phyloP scores from a whole-genome alignment of 495 filamentous ascomycete genomes.

The Hyaloscypha finlandica region DNA sequence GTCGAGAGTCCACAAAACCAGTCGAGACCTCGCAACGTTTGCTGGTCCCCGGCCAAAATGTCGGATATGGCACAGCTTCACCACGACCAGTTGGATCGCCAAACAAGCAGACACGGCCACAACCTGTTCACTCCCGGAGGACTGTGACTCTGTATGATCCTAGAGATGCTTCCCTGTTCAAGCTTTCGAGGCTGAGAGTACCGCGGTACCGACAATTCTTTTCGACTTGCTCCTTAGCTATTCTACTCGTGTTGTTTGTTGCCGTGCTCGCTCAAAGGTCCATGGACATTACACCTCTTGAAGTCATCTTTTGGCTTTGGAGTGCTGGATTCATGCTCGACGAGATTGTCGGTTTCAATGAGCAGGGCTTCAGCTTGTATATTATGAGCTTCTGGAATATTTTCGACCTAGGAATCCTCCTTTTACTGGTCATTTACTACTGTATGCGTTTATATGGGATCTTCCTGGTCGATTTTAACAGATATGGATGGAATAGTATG shows the following conservation, averaged over 20 bases:
- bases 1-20: conserved; percentile 18
- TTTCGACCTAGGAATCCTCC: conserved; percentile 84
- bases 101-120: conserved; percentile 42
- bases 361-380: conserved; percentile 91
- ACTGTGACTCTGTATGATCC: conserved; percentile 89
- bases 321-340: conserved; percentile 97
- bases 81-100: conserved; percentile 11
- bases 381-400: conserved; percentile 97
- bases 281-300: conserved; percentile 73
- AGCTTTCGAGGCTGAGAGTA: conserved; percentile 84
- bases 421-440: conserved; percentile 87
- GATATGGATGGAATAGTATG: conserved; percentile 67
- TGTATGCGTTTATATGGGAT: conserved; percentile 84
- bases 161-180: conserved; percentile 83
- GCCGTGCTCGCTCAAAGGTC: conserved; percentile 72
- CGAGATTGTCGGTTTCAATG: conserved; percentile 88
- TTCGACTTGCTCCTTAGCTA: conserved; percentile 79
- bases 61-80: conserved; percentile 32
- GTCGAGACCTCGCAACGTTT: conserved; percentile 28
- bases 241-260: conserved; percentile 80
- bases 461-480: conserved; percentile 66
- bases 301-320: conserved; percentile 95
- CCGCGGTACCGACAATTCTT: conserved; percentile 88
- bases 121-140: conserved; percentile 48
- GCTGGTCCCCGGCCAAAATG: conserved; percentile 15